These are phyloP conservation scores for Phytopythium helicoides DNA, from an alignment of 352 stramenopile species.

Conservation along the genomic window DNA sequence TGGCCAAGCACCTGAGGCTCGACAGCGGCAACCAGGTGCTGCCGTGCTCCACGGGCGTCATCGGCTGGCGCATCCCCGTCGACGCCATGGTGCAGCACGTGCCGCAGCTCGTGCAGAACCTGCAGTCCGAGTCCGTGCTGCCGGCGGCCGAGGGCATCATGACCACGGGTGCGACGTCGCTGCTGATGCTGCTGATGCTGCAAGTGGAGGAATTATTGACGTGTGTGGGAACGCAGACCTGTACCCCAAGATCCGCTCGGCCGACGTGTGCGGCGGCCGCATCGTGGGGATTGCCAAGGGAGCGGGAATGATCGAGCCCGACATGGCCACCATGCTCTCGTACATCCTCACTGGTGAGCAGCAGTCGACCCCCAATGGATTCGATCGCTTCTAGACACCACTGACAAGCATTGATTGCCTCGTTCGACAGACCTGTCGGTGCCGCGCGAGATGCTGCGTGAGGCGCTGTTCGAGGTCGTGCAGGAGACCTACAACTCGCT, in stretches of 20 bases:
- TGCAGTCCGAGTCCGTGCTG: conserved; percentile 94
- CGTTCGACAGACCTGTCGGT: conserved; percentile 69
- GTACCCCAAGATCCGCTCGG: conserved; percentile 90
- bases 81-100: conserved; percentile 86
- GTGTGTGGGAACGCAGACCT: conserved; percentile 61
- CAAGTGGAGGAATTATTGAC: too few species aligned
- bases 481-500: conserved; percentile 91
- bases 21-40: conserved; percentile 86
- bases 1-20: conserved; percentile 89
- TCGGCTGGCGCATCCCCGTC: conserved; percentile 97
- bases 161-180: conserved; percentile 85
- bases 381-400: too few species aligned
- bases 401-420: neutral
- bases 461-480: conserved; percentile 78
- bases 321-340: conserved; percentile 93
- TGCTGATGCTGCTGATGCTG: conserved; percentile 1
- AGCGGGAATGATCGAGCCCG: conserved; percentile 98
- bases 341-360: conserved; percentile 80
- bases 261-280: conserved; percentile 79
- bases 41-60: conserved; percentile 96
- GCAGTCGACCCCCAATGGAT: too few species aligned
- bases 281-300: conserved; percentile 98
- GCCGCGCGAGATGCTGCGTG: conserved; percentile 76
- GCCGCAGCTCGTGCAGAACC: conserved; percentile 70
- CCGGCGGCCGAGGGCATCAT: conserved; percentile 96